A percentile compares a stretch with the other conserved stretches of the same genome.
Evolutionary conservation across 164 flowering plant genomes (phyloP).

Genomic region (Macadamia tetraphylla): DNA sequence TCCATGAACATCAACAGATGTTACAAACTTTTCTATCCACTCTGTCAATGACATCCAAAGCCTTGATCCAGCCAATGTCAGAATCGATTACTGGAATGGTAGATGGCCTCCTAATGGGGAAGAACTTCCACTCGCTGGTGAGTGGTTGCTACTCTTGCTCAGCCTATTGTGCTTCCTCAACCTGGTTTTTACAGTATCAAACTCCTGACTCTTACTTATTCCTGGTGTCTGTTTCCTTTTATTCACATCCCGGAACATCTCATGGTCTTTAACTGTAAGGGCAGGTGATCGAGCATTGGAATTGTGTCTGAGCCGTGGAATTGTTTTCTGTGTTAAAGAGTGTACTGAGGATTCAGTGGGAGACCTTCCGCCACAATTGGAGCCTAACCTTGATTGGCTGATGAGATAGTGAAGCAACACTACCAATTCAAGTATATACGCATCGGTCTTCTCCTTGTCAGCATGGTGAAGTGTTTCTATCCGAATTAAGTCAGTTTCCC

Average conservation of each 20-base stretch:
- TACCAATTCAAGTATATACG: slow-evolving; percentile 69
- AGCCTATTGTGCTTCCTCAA: slow-evolving; percentile 51
- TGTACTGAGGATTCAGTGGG: slow-evolving; percentile 75
- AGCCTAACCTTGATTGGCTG: slow-evolving; percentile 43
- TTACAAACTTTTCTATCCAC: slow-evolving; percentile 53
- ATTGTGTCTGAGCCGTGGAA: slow-evolving; percentile 26
- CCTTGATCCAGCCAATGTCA: slow-evolving; percentile 70
- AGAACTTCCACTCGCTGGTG: slow-evolving; percentile 49
- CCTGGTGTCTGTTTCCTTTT: slow-evolving; percentile 81
- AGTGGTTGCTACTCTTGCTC: slow-evolving; percentile 80
- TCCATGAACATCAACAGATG: background rate
- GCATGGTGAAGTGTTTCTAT: slow-evolving; percentile 95
- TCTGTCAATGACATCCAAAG: slow-evolving; percentile 87
- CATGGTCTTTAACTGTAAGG: slow-evolving; percentile 67
- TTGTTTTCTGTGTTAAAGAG: slow-evolving; percentile 55
- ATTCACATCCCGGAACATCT: slow-evolving; percentile 73
- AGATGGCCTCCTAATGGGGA: slow-evolving; percentile 46
- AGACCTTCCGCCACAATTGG: slow-evolving; percentile 51
- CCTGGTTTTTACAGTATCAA: slow-evolving; percentile 51
- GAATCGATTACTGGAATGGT: slow-evolving; percentile 67
- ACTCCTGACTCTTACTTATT: slow-evolving; percentile 92
- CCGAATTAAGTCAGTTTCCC: slow-evolving; percentile 59
- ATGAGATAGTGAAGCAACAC: slow-evolving; percentile 92
- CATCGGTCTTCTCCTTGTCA: slow-evolving; percentile 82
- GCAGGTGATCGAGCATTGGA: slow-evolving; percentile 32